Evolutionary conservation across 108 stramenopile species (phyloP), one percentile per base, ranked within the genome.

Genomic region (Nannochloropsis gaditana): DNA sequence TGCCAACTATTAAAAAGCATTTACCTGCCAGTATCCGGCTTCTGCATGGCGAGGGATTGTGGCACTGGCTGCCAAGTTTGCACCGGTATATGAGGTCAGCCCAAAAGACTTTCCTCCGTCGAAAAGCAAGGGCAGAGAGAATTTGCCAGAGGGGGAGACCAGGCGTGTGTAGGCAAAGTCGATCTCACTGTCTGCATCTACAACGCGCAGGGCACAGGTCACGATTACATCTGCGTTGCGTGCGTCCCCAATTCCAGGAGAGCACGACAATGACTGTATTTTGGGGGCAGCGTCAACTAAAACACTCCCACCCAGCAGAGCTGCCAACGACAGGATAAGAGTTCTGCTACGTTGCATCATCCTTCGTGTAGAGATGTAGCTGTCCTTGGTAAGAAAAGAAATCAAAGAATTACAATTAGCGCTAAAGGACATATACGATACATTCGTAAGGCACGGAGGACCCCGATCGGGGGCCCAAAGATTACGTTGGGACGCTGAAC

Each of bases 1-100:
- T 31, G 31, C 31, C 31, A 1, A 31, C 31, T 1, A 31, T 31
- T 31, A 1, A 0, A 31, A 73, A 15, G 59, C 59, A 73, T n/a
- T 15, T 73, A 73, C 59, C 59, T 73, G 59, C 59, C 59, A 73
- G 59, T 73, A n/a, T 73, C 59, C 59, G n/a, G 59, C 19, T n/a
- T 73, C 59, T n/a, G 59, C 59, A 73, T 73, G 59, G 59, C 59
- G 59, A n/a, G 59, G 59, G 59, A 73, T 73, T 15, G n/a, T 73
- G 59, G 59, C 59, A n/a, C 59, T 73, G 2, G 59, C 59, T n/a
- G 59, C 59, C 59, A 73, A 8, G 3, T 73, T 73, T 4, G 59
- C 59, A n/a, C 59, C 59, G 1, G 59, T 6, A 6, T 5, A 73
- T 15, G 59, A 73, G 4, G 59, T 73, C 59, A 73, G 15, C n/a